These are phyloP conservation scores for Neurospora sp. DNA, from an alignment of 495 filamentous ascomycete species.

Conservation along the genomic window DNA sequence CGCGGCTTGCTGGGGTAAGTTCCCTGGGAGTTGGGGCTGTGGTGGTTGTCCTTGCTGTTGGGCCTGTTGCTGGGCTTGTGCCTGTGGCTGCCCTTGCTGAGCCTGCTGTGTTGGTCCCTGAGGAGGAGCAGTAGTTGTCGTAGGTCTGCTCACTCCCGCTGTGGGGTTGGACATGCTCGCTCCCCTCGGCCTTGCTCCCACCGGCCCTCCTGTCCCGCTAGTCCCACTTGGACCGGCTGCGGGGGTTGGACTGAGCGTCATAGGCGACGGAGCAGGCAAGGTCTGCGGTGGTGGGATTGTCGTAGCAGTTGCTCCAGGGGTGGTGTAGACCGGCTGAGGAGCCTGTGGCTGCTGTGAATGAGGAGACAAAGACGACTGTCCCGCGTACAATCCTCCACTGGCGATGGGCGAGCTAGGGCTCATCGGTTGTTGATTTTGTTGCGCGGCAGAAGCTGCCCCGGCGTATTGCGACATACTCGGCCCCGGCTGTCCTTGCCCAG, in stretches of 20 bases:
- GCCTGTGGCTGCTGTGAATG: conserved; percentile 3
- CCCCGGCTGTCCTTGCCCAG: neutral
- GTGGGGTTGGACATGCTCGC: conserved; percentile 10
- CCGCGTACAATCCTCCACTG: neutral
- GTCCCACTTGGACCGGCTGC: neutral
- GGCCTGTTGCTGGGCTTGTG: neutral
- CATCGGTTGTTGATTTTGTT: neutral
- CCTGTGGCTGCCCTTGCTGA: neutral
- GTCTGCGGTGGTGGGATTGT: neutral
- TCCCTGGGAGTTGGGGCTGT: neutral
- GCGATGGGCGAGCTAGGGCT: neutral
- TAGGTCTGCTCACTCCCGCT: neutral
- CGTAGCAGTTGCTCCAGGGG: neutral
- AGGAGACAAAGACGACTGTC: neutral
- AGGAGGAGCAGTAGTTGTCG: neutral
- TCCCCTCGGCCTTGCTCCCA: conserved; percentile 15
- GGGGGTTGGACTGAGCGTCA: neutral
- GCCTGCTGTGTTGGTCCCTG: neutral
- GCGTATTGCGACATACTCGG: conserved; percentile 12
- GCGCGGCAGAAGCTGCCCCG: conserved; percentile 13
- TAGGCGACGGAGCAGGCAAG: neutral
- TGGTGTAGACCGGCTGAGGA: neutral
- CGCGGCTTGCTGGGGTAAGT: neutral
- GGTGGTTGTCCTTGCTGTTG: neutral
- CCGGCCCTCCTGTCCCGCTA: conserved; percentile 7